Evolutionary conservation across 2,329 filamentous ascomycete species (phyloP).

Genomic region (Monosporascus sp.): DNA sequence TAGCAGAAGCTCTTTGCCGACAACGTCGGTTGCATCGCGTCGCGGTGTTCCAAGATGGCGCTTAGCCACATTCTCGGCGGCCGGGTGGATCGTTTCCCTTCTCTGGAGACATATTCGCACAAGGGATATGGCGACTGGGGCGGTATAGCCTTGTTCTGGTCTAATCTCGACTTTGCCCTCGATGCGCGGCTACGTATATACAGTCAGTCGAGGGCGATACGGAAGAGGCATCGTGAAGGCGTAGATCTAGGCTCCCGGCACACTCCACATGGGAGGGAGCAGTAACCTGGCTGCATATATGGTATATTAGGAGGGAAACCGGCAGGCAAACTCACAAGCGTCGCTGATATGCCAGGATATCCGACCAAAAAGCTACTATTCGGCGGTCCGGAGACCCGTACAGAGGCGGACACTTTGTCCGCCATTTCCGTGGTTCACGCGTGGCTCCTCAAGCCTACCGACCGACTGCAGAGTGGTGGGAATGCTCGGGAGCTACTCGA

Average conservation of each 20-base stretch:
- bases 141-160: slow-evolving; percentile 77
- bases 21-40: slow-evolving; percentile 85
- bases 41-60: slow-evolving; percentile 85
- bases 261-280: slow-evolving; percentile 13
- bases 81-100: slow-evolving; percentile 92
- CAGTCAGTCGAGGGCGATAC: too few species aligned
- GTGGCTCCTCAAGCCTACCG: slow-evolving; percentile 8
- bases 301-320: slow-evolving; percentile 5
- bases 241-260: background rate
- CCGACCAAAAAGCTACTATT: slow-evolving; percentile 96
- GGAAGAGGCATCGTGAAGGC: slow-evolving; percentile 1
- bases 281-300: slow-evolving; percentile 2
- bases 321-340: slow-evolving; percentile 64
- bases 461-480: slow-evolving; percentile 13
- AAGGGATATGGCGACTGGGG: slow-evolving; percentile 84
- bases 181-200: slow-evolving; percentile 70
- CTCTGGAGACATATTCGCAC: slow-evolving; percentile 92
- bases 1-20: slow-evolving; percentile 91
- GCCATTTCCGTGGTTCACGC: slow-evolving; percentile 15
- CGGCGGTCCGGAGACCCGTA: slow-evolving; percentile 93
- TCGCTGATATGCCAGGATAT: slow-evolving; percentile 96
- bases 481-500: slow-evolving; percentile 6
- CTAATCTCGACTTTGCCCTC: slow-evolving; percentile 97
- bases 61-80: slow-evolving; percentile 89
- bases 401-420: slow-evolving; percentile 66